Evolutionary conservation across 2,329 filamentous ascomycete genomes (phyloP).

Genomic region (Fusarium paranaense): DNA sequence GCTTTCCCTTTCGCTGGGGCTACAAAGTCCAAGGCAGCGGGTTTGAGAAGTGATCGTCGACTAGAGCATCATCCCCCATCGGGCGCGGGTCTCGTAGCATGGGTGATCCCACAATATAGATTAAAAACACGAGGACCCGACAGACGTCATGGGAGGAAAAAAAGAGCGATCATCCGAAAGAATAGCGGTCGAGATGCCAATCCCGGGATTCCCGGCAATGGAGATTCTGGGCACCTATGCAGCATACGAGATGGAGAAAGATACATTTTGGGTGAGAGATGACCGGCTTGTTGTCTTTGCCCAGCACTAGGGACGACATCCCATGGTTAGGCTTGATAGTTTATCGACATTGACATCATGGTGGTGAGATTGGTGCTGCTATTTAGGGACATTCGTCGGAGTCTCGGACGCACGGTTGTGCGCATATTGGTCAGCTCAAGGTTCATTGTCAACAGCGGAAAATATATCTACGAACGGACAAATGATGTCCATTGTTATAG

Average conservation of each 20-base stretch:
- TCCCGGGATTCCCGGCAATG: slow-evolving; percentile 22
- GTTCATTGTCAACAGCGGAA: neutral
- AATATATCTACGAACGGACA: neutral
- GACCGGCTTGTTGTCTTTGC: neutral
- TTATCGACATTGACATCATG: slow-evolving; percentile 36
- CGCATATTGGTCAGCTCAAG: neutral
- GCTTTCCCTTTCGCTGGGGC: slow-evolving; percentile 8
- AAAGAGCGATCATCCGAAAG: neutral
- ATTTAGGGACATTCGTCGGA: slow-evolving; percentile 24
- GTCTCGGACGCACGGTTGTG: slow-evolving; percentile 13
- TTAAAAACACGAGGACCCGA: slow-evolving; percentile 24
- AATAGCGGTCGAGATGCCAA: slow-evolving; percentile 2
- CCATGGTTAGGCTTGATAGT: slow-evolving; percentile 11
- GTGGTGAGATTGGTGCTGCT: slow-evolving; percentile 33
- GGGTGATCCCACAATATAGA: slow-evolving; percentile 15
- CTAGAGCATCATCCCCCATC: neutral
- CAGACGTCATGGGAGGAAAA: slow-evolving; percentile 20
- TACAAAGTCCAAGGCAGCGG: neutral
- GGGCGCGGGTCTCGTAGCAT: slow-evolving; percentile 23
- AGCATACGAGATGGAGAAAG: slow-evolving; percentile 13
- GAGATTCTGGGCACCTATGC: neutral
- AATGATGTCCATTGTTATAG: slow-evolving; percentile 2
- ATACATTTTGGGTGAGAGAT: neutral
- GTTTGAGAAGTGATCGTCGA: slow-evolving; percentile 8
- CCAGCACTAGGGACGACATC: neutral